Evolutionary conservation across 768 basidiomycete genomes (phyloP), one percentile per base, ranked within the genome.

Genomic region (Cyclocybe cylindracea): DNA sequence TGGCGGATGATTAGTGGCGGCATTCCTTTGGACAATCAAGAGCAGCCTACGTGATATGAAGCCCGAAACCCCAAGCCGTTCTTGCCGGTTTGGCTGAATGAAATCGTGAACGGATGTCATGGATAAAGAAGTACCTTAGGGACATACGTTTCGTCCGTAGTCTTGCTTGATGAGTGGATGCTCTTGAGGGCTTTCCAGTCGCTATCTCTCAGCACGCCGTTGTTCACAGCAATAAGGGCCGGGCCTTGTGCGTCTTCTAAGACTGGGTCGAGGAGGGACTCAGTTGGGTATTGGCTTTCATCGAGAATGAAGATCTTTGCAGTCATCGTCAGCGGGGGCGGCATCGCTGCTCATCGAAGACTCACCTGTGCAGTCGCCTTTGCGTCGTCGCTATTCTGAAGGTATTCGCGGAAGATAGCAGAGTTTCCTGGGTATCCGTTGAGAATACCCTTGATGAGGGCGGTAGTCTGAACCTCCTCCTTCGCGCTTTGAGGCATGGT

Each of bases 351-450:
- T 35, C 11, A 10, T 35, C 39, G 19, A 42, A 36, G 19, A 36
- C 65, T 8, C 31, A 70, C 73, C 61, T 74, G 73, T 32, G 57
- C 56, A 0, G 61, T 61, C 7, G 73, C 75, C 19, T 57, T 54
- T 1, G 74, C 71, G 52, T 77, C 75, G 40, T 77, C 75, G 10
- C 71, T 68, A 55, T 77, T 77, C 56, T 74, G 73, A 0, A 77
- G 45, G 10, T 74, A 53, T 47, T 77, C 75, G 10, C 74, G 66
- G n/a, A 75, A 57, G 7, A 75, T 53, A 0, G 69, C 70, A 36
- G 69, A 60, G 4, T 67, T 66, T 44, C 72, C 73, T 1, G 75
- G 72, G 53, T 77, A 77, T 3, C 64, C 63, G 8, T 67, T 62
- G 5, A 75, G 52, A 24, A 76, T 74, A 3, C 62, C 62, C 4